Evolutionary conservation across 495 filamentous ascomycete species (phyloP).

Genomic region (Tuber aestivum): DNA sequence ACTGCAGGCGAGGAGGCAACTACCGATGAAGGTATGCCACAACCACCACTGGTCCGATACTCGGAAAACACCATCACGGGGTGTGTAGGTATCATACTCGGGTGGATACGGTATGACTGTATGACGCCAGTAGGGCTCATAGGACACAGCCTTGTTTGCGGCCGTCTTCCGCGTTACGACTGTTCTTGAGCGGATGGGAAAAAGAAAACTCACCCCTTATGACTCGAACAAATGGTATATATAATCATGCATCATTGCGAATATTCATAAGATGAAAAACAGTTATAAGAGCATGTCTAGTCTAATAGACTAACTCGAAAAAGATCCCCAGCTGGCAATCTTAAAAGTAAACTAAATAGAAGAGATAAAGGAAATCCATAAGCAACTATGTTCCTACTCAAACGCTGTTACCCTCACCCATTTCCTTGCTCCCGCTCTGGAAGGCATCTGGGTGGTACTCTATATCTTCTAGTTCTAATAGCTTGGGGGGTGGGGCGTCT

Average conservation of each 20-base stretch:
- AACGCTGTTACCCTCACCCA: conserved; percentile 21
- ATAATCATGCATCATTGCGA: not conserved
- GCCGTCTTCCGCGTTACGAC: not conserved
- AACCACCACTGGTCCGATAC: no score
- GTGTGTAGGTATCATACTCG: no score
- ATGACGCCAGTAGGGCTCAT: not conserved
- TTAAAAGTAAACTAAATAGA: not conserved
- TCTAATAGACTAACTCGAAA: not conserved
- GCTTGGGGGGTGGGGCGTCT: conserved; percentile 43
- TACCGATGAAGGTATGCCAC: no score
- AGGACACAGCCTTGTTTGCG: not conserved
- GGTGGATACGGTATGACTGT: no score
- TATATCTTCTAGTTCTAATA: conserved; percentile 30
- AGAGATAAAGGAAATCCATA: not conserved
- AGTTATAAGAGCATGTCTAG: not conserved
- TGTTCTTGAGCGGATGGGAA: not conserved
- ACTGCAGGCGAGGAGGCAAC: no score
- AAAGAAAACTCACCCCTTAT: not conserved
- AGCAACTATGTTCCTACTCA: not conserved
- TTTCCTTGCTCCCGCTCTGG: conserved; percentile 1
- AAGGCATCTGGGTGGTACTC: conserved; percentile 26
- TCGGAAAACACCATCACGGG: no score
- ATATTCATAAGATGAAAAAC: not conserved
- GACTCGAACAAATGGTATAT: not conserved
- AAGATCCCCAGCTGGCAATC: not conserved